Conservation (phyloP, 1,139 yeast genomes). For the Casaregolazyma lundiana region DNA sequence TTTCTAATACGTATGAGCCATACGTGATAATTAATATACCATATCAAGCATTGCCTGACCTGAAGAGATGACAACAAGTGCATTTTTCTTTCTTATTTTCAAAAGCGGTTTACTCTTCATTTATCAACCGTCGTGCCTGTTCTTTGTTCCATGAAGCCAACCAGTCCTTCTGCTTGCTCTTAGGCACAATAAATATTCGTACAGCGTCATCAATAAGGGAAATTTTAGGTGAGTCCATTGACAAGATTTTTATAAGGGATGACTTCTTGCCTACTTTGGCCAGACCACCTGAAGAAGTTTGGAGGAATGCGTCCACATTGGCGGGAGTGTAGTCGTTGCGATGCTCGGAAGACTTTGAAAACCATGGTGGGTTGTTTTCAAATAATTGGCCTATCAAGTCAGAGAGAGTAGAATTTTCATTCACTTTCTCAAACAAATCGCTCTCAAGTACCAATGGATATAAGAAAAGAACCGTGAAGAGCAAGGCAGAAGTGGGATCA, state of each 20-base stretch:
- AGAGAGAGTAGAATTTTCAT: slow-evolving; percentile 60
- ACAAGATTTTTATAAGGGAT: slow-evolving; percentile 58
- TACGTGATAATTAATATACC: too few relatives aligned
- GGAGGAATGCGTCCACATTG: slow-evolving; percentile 71
- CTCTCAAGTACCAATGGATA: slow-evolving; percentile 85
- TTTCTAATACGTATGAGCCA: too few relatives aligned
- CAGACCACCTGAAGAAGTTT: slow-evolving; percentile 77
- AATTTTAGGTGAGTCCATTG: slow-evolving; percentile 57
- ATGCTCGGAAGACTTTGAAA: slow-evolving; percentile 39
- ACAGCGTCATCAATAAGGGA: slow-evolving; percentile 77
- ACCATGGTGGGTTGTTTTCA: slow-evolving; percentile 71
- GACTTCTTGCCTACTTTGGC: slow-evolving; percentile 80
- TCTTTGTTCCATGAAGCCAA: slow-evolving; percentile 62
- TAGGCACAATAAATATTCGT: slow-evolving; percentile 77
- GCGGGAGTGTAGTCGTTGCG: slow-evolving; percentile 47
- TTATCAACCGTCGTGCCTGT: slow-evolving; percentile 18
- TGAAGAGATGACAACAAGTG: too few relatives aligned
- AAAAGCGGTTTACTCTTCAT: neutral
- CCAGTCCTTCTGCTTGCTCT: slow-evolving; percentile 62
- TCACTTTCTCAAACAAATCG: slow-evolving; percentile 67
- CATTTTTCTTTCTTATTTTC: too few relatives aligned
- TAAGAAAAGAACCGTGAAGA: slow-evolving; percentile 73
- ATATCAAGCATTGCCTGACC: too few relatives aligned
- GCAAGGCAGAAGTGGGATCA: slow-evolving; percentile 73
- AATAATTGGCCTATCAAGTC: slow-evolving; percentile 39